phyloP scores from a whole-genome alignment of 208 protist genomes.

The Endotrypanum monterogeii region DNA sequence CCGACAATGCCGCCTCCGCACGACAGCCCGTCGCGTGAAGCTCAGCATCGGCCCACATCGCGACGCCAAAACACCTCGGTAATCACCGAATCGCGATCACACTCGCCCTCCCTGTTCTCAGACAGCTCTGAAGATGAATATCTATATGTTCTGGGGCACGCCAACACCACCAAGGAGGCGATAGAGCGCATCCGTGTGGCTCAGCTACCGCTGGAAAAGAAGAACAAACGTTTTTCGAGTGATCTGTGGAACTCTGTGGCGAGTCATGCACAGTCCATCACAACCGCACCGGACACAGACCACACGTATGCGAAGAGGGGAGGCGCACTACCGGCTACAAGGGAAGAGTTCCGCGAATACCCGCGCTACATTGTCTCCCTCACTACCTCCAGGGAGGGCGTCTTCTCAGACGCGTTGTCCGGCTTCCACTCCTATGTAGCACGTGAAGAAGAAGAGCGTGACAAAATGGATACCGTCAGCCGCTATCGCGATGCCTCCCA shows the following conservation, averaged over 20 bases:
- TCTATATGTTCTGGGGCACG: conserved; percentile 38
- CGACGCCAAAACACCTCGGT: neutral
- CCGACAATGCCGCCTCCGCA: neutral
- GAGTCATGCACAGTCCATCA: conserved; percentile 11
- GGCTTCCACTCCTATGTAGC: conserved; percentile 52
- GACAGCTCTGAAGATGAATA: conserved; percentile 33
- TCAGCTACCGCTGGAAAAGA: conserved; percentile 19
- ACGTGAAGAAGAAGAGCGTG: conserved; percentile 35
- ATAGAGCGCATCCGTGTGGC: conserved; percentile 38
- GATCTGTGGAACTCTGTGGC: conserved; percentile 2
- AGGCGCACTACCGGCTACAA: conserved; percentile 42
- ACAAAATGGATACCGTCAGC: conserved; percentile 15
- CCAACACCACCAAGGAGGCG: conserved; percentile 42
- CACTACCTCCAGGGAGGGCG: conserved; percentile 34
- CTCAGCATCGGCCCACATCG: neutral
- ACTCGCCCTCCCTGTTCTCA: conserved; percentile 7
- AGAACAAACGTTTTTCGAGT: neutral
- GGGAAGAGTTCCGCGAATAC: conserved; percentile 47
- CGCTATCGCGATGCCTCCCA: neutral
- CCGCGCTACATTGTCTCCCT: conserved; percentile 46
- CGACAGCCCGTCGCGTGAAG: conserved; percentile 8
- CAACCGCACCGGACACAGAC: neutral
- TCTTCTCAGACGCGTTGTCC: conserved; percentile 55
- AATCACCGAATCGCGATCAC: neutral
- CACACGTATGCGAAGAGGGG: conserved; percentile 10